Conservation (phyloP, 768 basidiomycete genomes). For the Hortiboletus flavorubellus region DNA sequence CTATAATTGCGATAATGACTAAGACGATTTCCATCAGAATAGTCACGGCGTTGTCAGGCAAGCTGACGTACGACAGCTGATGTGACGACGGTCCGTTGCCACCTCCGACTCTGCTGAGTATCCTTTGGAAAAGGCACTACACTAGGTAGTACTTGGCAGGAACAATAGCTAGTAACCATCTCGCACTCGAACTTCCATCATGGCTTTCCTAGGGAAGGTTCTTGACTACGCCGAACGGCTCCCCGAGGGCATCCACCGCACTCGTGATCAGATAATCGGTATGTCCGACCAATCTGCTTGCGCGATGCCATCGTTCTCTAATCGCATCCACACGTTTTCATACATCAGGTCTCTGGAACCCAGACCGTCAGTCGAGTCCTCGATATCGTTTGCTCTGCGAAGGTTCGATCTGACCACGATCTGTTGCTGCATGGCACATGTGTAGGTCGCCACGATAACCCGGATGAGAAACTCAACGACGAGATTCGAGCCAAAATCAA, state of each 20-base stretch:
- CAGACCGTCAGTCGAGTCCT: conserved; percentile 32
- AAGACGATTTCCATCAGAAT: background rate
- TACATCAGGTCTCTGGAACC: conserved; percentile 31
- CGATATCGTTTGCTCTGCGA: background rate
- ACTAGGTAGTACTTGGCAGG: background rate
- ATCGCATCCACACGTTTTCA: background rate
- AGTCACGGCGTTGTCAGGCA: background rate
- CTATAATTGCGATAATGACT: too few species aligned
- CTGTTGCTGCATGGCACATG: background rate
- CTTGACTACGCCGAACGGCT: conserved; percentile 34
- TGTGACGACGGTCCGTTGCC: background rate
- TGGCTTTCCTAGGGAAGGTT: conserved; percentile 42
- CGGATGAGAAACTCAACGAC: conserved; percentile 69
- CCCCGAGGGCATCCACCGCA: conserved; percentile 37
- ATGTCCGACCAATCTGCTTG: conserved; percentile 1
- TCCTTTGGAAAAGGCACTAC: background rate
- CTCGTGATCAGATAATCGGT: conserved; percentile 38
- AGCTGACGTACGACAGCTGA: conserved; percentile 3
- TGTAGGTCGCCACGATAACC: conserved; percentile 67
- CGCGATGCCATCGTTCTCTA: background rate
- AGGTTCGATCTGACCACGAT: conserved; percentile 1
- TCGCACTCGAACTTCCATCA: conserved; percentile 18
- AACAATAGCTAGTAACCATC: background rate
- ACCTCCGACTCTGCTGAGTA: background rate
- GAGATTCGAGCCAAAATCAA: conserved; percentile 72